phyloP scores from a whole-genome alignment of 108 stramenopile species.

The Pseudonitzschia delicatissima region DNA sequence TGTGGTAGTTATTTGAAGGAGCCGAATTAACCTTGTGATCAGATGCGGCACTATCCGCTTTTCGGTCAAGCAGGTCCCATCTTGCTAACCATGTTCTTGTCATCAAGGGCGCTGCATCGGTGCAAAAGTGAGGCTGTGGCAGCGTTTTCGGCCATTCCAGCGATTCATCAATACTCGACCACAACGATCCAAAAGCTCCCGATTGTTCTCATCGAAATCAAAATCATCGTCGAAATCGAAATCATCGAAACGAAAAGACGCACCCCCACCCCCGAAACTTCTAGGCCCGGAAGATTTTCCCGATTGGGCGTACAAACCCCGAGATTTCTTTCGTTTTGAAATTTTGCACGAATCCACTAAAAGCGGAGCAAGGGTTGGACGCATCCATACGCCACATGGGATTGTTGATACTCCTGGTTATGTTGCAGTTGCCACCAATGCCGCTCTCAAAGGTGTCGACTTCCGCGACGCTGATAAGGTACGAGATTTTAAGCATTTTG shows the following conservation, averaged over 20 bases:
- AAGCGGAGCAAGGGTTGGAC: constrained; percentile 78
- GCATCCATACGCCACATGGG: constrained; percentile 56
- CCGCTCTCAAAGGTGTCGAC: constrained; percentile 81
- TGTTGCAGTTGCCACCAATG: constrained; percentile 94
- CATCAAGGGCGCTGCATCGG: background rate
- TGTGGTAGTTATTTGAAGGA: too few species aligned
- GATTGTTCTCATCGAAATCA: background rate
- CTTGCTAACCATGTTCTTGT: background rate
- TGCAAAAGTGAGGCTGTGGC: background rate
- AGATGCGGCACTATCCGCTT: background rate
- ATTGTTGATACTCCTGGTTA: constrained; percentile 75
- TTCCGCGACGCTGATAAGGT: constrained; percentile 60
- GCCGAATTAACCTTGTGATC: too few species aligned
- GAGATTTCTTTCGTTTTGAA: constrained; percentile 79
- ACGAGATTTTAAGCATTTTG: background rate
- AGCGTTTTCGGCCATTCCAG: background rate
- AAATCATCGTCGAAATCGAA: background rate
- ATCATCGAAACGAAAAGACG: background rate
- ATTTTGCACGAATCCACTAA: constrained; percentile 79
- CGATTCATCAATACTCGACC: background rate
- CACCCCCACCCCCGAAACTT: constrained; percentile 30
- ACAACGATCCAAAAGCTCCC: background rate
- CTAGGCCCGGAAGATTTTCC: constrained; percentile 73
- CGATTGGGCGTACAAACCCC: constrained; percentile 68
- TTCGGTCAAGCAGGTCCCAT: background rate